Conservation (phyloP, 1,284 basidiomycete species). For the Amylostereum areolatum region DNA sequence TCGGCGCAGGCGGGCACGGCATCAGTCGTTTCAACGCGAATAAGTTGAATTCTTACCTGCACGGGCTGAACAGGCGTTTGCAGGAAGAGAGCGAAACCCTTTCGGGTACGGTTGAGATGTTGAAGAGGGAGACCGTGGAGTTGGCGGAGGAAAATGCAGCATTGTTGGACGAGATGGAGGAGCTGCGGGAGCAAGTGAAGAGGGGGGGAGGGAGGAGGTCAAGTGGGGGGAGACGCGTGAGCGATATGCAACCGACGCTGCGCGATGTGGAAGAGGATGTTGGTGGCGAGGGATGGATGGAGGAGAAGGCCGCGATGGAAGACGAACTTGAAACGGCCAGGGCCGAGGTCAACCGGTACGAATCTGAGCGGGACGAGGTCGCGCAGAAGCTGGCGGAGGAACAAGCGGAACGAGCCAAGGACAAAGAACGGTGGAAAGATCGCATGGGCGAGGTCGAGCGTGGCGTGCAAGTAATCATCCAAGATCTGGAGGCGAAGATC, state of each 20-base stretch:
- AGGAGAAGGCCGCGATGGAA: constrained; percentile 50
- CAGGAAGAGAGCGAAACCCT: constrained; percentile 78
- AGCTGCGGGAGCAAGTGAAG: constrained; percentile 21
- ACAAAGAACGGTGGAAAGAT: constrained; percentile 62
- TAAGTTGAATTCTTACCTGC: constrained; percentile 77
- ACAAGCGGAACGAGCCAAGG: constrained; percentile 45
- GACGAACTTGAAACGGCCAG: constrained; percentile 44
- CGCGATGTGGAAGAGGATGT: constrained; percentile 57
- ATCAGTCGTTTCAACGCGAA: constrained; percentile 70
- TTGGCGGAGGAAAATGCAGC: constrained; percentile 20
- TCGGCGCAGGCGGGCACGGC: constrained; percentile 53
- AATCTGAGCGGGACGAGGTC: constrained; percentile 33
- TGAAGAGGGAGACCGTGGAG: constrained; percentile 40
- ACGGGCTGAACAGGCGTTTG: constrained; percentile 71
- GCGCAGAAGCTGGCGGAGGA: constrained; percentile 43
- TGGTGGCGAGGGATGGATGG: constrained; percentile 52
- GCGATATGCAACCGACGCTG: constrained; percentile 42
- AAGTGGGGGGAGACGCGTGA: constrained; percentile 36
- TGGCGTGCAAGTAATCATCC: constrained; percentile 59
- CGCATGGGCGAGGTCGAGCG: constrained; percentile 64
- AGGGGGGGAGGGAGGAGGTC: constrained; percentile 19
- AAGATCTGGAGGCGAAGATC: constrained; percentile 54
- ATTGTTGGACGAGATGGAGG: constrained; percentile 40
- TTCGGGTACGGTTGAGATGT: constrained; percentile 37
- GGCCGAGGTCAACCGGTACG: constrained; percentile 32